These are phyloP conservation scores for cucumber (Cucumis sativus) DNA, from an alignment of 306 rosid species.

Conservation along the genomic window DNA sequence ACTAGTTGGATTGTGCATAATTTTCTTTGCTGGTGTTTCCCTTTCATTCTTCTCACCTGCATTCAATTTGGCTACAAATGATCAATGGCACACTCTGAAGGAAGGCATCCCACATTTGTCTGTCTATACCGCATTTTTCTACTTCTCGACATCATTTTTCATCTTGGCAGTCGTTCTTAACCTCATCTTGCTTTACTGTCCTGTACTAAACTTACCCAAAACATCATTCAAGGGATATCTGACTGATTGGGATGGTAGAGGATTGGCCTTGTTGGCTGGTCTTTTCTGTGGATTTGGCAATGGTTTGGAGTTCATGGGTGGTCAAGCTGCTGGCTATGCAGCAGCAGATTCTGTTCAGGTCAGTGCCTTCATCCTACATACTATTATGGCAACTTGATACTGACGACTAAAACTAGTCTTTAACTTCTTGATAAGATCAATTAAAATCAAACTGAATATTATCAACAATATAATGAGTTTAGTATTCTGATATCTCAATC, in stretches of 20 bases:
- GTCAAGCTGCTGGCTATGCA: slow-evolving; percentile 97
- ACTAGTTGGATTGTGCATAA: slow-evolving; percentile 51
- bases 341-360: slow-evolving; percentile 99
- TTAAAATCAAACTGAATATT: neutral
- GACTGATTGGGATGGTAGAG: slow-evolving; percentile 74
- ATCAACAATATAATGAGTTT: neutral
- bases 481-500: neutral
- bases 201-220: slow-evolving; percentile 56
- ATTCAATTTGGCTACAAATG: slow-evolving; percentile 88
- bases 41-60: slow-evolving; percentile 89
- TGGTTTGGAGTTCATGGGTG: slow-evolving; percentile 96
- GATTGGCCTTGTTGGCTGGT: slow-evolving; percentile 91
- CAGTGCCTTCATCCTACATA: slow-evolving; percentile 12
- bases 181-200: slow-evolving; percentile 60
- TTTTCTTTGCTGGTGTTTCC: slow-evolving; percentile 70
- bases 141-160: slow-evolving; percentile 70
- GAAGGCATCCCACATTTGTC: slow-evolving; percentile 68
- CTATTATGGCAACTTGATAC: neutral
- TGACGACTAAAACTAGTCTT: neutral
- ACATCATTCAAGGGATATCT: slow-evolving; percentile 66
- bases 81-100: slow-evolving; percentile 67
- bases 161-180: slow-evolving; percentile 56
- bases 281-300: slow-evolving; percentile 84
- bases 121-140: slow-evolving; percentile 78
- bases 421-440: neutral